A percentile compares a stretch with the other conserved stretches of the same genome.
Evolutionary conservation across 2,329 filamentous ascomycete species (phyloP).

Genomic region (Neonectria faginata): DNA sequence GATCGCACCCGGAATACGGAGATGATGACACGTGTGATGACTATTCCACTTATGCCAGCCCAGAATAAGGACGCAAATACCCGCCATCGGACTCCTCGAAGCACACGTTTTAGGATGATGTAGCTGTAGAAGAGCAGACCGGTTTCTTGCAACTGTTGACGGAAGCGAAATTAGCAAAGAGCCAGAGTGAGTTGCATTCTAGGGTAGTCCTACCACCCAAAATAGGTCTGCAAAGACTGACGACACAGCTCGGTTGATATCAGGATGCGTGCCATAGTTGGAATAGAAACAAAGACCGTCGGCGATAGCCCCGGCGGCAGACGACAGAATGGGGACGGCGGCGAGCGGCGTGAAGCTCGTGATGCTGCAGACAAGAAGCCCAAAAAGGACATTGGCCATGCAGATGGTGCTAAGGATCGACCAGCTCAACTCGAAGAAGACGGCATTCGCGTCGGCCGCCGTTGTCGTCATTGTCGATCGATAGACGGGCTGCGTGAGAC

Average conservation of each 20-base stretch:
- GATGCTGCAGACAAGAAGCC: conserved; percentile 53
- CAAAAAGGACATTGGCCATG: conserved; percentile 53
- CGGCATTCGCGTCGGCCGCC: background rate
- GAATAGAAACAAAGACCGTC: conserved; percentile 57
- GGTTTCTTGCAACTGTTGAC: conserved; percentile 55
- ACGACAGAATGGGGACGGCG: conserved; percentile 54
- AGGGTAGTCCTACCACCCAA: conserved; percentile 51
- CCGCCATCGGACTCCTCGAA: conserved; percentile 54
- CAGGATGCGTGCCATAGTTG: conserved; percentile 48
- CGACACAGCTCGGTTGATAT: conserved; percentile 46
- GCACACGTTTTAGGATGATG: conserved; percentile 61
- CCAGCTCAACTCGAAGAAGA: conserved; percentile 57
- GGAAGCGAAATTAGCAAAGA: rapidly evolving
- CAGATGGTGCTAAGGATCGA: conserved; percentile 57
- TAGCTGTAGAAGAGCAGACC: conserved; percentile 62
- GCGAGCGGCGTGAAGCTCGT: conserved; percentile 52
- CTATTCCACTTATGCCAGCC: conserved; percentile 64
- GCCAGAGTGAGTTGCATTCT: background rate
- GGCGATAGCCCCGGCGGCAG: conserved; percentile 52
- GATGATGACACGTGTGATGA: conserved; percentile 58
- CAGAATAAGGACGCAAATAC: conserved; percentile 66
- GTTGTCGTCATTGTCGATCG: conserved; percentile 18
- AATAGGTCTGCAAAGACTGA: conserved; percentile 51
- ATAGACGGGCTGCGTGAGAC: background rate
- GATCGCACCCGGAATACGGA: conserved; percentile 45